Evolutionary conservation across 257 asterid genomes (phyloP), one percentile per base, ranked within the genome.

Genomic region (Coffea eugenioides): DNA sequence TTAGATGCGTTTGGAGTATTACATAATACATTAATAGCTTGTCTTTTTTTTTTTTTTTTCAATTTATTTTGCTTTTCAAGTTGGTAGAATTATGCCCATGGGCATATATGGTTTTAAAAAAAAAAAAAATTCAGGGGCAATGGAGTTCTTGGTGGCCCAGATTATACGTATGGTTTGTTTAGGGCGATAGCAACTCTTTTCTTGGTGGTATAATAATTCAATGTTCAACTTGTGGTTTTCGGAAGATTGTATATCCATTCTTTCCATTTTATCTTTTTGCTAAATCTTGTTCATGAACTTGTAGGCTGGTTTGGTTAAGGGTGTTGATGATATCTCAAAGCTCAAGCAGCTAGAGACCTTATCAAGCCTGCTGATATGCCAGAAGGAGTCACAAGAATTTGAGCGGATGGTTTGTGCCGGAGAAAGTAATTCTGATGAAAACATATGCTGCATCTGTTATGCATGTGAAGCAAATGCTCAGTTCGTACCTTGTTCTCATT

Each of bases 381-480:
- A 79, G 77, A 81, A 90, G 3, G 93, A 87, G 88, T 59, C 85
- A 71, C 85, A 82, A 80, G 93, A 89, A 27, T 49, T 72, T 3
- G 94, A 87, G 84, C 78, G 66, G 75, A 82, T 78, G 78, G 71
- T 62, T 69, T 80, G 68, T 11, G 87, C 85, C 52, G 88, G 68
- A 82, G 93, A 86, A 73, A 69, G 85, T 8, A 94, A 88, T 68
- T 66, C 21, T 6, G 96, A 90, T 1, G 97, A 91, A 27, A 80
- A 80, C 80, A 48, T 79, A 16, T 92, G 97, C 91, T 94, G 97
- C 96, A 94, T 94, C 82, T 94, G 98, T 86, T 95, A 91, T 84
- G 78, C 92, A 20, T 86, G 90, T 70, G 78, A 56, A 79, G 90
- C 91, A 45, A 88, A 89, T 62, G 83, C 98, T 52, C 88, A 83